A percentile compares a stretch with the other conserved stretches of the same genome.
Evolutionary conservation across 1,284 basidiomycete species (phyloP).

Genomic region (Cryptococcus sp.): DNA sequence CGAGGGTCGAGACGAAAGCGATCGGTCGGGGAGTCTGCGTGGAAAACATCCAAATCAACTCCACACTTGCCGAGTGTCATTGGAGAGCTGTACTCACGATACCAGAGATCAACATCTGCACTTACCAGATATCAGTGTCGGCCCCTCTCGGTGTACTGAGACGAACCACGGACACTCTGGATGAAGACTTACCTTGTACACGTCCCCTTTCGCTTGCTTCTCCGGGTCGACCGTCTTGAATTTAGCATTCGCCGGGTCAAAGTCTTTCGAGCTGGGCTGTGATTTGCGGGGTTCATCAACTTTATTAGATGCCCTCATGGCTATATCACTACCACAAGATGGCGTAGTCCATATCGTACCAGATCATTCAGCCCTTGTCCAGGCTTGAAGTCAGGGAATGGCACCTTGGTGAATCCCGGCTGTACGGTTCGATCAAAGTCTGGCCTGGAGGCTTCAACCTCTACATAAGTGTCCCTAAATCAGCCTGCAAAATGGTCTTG

Average conservation of each 20-base stretch:
- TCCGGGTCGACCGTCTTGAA: constrained; percentile 60
- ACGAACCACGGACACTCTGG: neutral
- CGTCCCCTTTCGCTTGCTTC: constrained; percentile 46
- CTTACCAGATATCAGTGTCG: neutral
- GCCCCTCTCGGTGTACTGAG: constrained; percentile 50
- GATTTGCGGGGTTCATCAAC: neutral
- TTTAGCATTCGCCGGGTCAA: constrained; percentile 53
- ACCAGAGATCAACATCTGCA: constrained; percentile 61
- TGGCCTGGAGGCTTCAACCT: constrained; percentile 40
- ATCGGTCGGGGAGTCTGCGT: constrained; percentile 61
- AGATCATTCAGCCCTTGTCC: constrained; percentile 55
- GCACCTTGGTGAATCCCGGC: constrained; percentile 49
- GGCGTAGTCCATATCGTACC: constrained; percentile 17
- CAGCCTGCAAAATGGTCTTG: no score
- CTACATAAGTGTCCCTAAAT: constrained; percentile 1
- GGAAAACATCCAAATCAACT: neutral
- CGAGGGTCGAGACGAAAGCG: constrained; percentile 66
- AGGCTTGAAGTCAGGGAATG: constrained; percentile 57
- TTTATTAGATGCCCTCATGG: neutral
- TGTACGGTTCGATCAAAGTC: constrained; percentile 24
- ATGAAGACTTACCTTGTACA: constrained; percentile 51
- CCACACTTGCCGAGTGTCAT: neutral
- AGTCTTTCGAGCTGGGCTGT: constrained; percentile 44
- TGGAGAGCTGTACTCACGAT: constrained; percentile 49
- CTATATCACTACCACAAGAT: neutral